Base-by-base conservation (phyloP, 176 grass and related monocot species). In the Triticum urartu region DNA sequence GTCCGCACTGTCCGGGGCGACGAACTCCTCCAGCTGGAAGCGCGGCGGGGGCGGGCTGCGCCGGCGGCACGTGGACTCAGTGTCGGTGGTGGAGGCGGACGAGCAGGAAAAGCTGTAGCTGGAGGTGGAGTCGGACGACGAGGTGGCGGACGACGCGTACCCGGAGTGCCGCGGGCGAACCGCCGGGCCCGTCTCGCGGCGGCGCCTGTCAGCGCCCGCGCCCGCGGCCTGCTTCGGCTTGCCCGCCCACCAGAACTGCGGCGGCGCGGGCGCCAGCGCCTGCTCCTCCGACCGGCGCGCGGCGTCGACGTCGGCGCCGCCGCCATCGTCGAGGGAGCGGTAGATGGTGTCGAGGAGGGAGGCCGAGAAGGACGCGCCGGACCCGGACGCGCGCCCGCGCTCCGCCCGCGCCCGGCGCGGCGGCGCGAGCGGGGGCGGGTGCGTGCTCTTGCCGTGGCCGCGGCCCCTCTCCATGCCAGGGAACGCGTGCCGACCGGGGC, bases 261-360 rank as follows among this genome's bases (percentile, higher is more conserved):
- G 62, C 18, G 81, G 62, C 18, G 70, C 66, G 13, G 76, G 11
- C 7, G 83, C 86, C 70, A 33, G 62, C 20, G 21, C 30, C 80
- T 85, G 68, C 87, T 84, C 85, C 62, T 87, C 79, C 20, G 64
- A 71, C 12, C 47, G 50, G 0, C 77, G 72, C 42, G 32, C 34
- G 36, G 48, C 34, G 6, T 61, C 66, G 1, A 5, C 11, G 22
- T 13, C 82, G 18, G 42, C 86, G 71, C 0, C 6, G 17, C 1
- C 11, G 9, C 28, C 68, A 4, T 91, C 89, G 68, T 97, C 90
- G 20, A 97, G 84, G 1, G 92, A 94, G 33, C 87, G 90, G 81
- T 89, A 91, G 75, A 97, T 91, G 38, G 90, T 87, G 54, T 92
- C 95, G 5, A 97, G 86, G 22, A 97, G 90, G 34, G 90, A 87